A percentile compares a stretch with the other conserved stretches of the same genome.
Conservation (phyloP, 805 yeast species). For the Alloascoidea hylecoeti region DNA sequence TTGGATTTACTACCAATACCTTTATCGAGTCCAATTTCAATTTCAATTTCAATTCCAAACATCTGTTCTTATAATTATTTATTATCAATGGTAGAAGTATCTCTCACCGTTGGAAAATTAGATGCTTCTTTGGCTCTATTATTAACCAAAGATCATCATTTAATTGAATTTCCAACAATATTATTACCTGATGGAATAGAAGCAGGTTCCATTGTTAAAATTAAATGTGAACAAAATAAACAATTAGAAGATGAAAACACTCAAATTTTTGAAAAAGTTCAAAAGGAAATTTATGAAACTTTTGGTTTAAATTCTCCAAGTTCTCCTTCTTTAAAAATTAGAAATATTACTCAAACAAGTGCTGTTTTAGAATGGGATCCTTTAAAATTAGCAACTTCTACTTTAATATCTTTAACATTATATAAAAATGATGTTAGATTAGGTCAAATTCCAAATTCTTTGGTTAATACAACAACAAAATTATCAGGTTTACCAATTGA, state of each 20-base stretch:
- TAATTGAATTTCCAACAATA: constrained; percentile 94
- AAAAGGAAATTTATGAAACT: constrained; percentile 54
- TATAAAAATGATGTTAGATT: constrained; percentile 57
- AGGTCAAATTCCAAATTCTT: constrained; percentile 76
- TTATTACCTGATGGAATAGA: constrained; percentile 78
- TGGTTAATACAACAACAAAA: constrained; percentile 66
- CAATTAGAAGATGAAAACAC: constrained; percentile 50
- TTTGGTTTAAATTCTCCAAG: constrained; percentile 67
- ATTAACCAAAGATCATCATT: constrained; percentile 82
- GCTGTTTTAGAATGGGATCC: constrained; percentile 94
- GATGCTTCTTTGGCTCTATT: constrained; percentile 91
- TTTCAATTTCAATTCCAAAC: too few species aligned
- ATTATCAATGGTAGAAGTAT: constrained; percentile 73
- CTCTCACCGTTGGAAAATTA: constrained; percentile 87
- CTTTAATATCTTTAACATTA: constrained; percentile 58
- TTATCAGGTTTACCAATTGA: constrained; percentile 87
- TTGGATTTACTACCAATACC: too few species aligned
- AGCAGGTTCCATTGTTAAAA: constrained; percentile 85
- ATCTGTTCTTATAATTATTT: too few species aligned
- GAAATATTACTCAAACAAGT: constrained; percentile 85
- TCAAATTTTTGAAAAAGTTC: constrained; percentile 44
- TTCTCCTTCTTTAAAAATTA: constrained; percentile 50
- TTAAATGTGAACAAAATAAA: constrained; percentile 67
- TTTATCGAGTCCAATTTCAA: too few species aligned
- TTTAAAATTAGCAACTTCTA: constrained; percentile 70